Conservation (phyloP, 345 rosid species). For the Lepidium aucheri region DNA sequence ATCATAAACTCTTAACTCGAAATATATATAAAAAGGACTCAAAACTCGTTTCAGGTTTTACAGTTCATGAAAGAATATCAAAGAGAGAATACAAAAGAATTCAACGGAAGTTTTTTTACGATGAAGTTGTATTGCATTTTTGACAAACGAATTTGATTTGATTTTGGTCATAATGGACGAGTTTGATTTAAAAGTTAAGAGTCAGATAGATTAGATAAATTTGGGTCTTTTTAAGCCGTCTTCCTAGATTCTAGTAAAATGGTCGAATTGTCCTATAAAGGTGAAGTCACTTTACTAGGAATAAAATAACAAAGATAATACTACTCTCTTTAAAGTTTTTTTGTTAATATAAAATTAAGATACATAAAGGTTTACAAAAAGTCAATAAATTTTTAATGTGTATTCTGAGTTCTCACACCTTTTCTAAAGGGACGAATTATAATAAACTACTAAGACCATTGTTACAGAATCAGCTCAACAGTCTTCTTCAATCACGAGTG, state of each 20-base stretch:
- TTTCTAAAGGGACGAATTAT: not conserved
- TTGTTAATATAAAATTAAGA: not conserved
- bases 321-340: not conserved
- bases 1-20: not conserved
- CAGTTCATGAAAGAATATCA: not conserved
- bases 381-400: not conserved
- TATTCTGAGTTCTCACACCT: not conserved
- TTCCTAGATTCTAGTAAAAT: not conserved
- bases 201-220: not conserved
- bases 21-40: not conserved
- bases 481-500: too few relatives aligned
- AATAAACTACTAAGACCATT: not conserved
- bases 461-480: too few relatives aligned
- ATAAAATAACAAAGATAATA: not conserved
- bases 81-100: not conserved
- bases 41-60: not conserved
- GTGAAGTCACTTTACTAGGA: not conserved
- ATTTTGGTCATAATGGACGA: too few relatives aligned
- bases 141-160: not conserved
- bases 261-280: not conserved
- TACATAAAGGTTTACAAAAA: not conserved
- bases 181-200: too few relatives aligned
- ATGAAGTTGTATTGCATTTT: not conserved
- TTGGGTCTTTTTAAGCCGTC: constrained; percentile 10
- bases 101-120: not conserved